Evolutionary conservation across 2,329 filamentous ascomycete species (phyloP).

Genomic region (Pseudogymnoascus destructans): DNA sequence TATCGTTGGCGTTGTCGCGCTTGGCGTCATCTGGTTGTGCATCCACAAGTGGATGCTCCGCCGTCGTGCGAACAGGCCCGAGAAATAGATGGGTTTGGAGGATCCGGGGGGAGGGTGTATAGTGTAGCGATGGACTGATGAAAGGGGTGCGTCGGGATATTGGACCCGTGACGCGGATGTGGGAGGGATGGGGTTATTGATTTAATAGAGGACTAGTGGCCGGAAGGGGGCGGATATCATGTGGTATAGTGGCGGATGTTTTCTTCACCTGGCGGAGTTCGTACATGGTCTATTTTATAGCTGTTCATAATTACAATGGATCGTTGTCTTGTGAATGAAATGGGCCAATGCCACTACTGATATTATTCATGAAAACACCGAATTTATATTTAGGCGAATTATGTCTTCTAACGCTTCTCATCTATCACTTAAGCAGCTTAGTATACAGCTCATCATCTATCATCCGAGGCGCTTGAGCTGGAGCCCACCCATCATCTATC

Average conservation of each 20-base stretch:
- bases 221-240: not conserved
- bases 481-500: not conserved
- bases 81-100: not conserved
- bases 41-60: slow-evolving; percentile 32
- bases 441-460: not conserved
- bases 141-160: not conserved
- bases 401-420: not conserved
- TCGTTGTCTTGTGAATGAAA: not conserved
- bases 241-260: slow-evolving; percentile 1
- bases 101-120: not conserved
- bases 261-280: slow-evolving; percentile 7
- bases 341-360: not conserved
- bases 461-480: not conserved
- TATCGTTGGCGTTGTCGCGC: slow-evolving; percentile 42
- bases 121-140: not conserved
- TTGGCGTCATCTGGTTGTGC: slow-evolving; percentile 38
- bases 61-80: slow-evolving; percentile 13
- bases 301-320: slow-evolving; percentile 5
- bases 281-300: not conserved
- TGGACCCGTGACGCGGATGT: not conserved
- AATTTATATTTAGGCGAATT: not conserved
- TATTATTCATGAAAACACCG: not conserved
- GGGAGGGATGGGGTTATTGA: not conserved
- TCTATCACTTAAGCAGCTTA: not conserved
- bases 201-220: not conserved